Evolutionary conservation across 192 early-diverging fungal genomes (phyloP), one percentile per base, ranked within the genome.

Genomic region (Allomyces macrogynus): DNA sequence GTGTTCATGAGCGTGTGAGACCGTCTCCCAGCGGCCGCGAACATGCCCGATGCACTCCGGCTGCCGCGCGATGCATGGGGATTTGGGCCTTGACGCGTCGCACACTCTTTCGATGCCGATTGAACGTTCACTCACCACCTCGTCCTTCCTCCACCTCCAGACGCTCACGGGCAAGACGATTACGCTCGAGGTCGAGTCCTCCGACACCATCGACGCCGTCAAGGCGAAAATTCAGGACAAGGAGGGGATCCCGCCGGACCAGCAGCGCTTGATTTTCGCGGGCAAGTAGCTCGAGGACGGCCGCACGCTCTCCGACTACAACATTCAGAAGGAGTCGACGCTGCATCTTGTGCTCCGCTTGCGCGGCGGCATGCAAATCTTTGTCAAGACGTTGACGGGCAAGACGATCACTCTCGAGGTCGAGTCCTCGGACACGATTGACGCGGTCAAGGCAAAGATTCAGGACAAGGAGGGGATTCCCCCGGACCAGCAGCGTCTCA

Each of bases 351-450:
- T 87, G 20, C 73, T 87, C 10, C 81, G 83, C 71, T 80, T 86
- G 54, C 78, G 86, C 66, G 81, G 74, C 66, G 78, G 78, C 75
- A 84, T 81, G 78, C 81, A 83, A 62, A 84, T 85, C 62, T 85
- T 86, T 63, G 86, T 87, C 63, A 87, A 91, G 81, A 87, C 89
- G 32, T 77, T 96, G 12, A 96, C 93, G 26, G 93, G 93, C 70
- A 96, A 93, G 84, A 95, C 93, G 71, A 92, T 96, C 77, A 95
- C 93, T 67, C 76, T 95, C 24, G 93, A 89, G 72, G 86, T 88
- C 23, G 86, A 88, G 74, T 86, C 83, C 24, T 80, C 77, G n/a
- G 85, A 87, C 69, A 75, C 77, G 63, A 88, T 90, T 65, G 87
- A 90, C 60, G 84, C 86, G 67, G 86, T 91, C 71, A 90, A 91